Evolutionary conservation across 2,329 filamentous ascomycete species (phyloP).

Genomic region (Xylariaceae sp.): DNA sequence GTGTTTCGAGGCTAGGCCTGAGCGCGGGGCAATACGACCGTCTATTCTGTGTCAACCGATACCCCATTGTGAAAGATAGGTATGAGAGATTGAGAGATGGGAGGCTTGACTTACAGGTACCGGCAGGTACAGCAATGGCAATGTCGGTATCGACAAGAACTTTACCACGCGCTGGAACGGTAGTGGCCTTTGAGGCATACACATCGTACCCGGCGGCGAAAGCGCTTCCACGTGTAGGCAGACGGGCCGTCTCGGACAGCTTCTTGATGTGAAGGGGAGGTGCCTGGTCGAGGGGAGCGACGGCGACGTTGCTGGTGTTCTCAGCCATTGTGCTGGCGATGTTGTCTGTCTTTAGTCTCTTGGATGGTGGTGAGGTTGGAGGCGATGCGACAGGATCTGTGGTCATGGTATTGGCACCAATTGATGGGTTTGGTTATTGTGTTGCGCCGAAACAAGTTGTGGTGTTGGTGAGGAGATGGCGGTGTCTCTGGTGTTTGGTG

Average conservation of each 20-base stretch:
- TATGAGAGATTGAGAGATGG: constrained; percentile 1
- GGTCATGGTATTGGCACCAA: constrained; percentile 28
- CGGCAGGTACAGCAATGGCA: constrained; percentile 81
- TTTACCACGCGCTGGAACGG: constrained; percentile 78
- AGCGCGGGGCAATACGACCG: constrained; percentile 83
- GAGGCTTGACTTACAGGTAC: constrained; percentile 65
- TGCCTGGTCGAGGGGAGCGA: constrained; percentile 35
- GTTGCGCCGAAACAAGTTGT: not conserved
- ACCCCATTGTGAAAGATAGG: constrained; percentile 5
- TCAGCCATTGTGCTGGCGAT: constrained; percentile 12
- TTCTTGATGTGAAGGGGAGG: constrained; percentile 84
- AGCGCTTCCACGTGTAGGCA: constrained; percentile 83
- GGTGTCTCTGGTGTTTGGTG: not conserved
- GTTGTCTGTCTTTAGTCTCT: constrained; percentile 67
- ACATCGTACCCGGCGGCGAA: constrained; percentile 93
- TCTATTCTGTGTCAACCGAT: constrained; percentile 47
- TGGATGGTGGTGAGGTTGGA: constrained; percentile 71
- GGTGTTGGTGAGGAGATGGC: not conserved
- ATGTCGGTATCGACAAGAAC: constrained; percentile 87
- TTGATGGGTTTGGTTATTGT: too few species aligned
- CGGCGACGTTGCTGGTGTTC: constrained; percentile 25
- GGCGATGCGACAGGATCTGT: constrained; percentile 45
- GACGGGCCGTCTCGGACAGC: constrained; percentile 70
- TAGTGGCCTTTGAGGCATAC: constrained; percentile 71
- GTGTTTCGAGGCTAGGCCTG: constrained; percentile 87